phyloP scores from a whole-genome alignment of 2,329 filamentous ascomycete genomes.

The Pseudopyrenochaeta lycopersici region DNA sequence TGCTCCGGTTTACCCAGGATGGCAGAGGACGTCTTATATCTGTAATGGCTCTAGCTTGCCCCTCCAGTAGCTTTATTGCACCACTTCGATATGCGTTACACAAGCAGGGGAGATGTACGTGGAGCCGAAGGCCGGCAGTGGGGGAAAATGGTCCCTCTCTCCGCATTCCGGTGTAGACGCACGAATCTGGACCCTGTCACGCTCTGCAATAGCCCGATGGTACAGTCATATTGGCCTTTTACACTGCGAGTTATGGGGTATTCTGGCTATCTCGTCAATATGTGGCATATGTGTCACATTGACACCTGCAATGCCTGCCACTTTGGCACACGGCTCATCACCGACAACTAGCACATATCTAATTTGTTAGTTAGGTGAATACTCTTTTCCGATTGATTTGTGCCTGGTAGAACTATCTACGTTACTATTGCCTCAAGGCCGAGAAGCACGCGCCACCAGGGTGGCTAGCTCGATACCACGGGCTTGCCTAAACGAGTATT shows the following conservation, averaged over 20 bases:
- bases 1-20: no score
- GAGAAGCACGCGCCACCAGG: no score
- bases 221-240: not conserved
- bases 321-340: no score
- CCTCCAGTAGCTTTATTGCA: not conserved
- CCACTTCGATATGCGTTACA: constrained; percentile 12
- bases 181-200: not conserved
- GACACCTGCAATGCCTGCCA: no score
- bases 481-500: not conserved
- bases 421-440: no score
- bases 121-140: constrained; percentile 36
- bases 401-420: no score
- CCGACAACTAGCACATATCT: no score
- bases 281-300: not conserved
- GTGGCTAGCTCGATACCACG: not conserved
- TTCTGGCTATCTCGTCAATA: not conserved
- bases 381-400: no score
- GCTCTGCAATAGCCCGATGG: constrained; percentile 1
- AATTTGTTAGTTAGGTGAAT: no score
- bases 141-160: constrained; percentile 10
- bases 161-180: constrained; percentile 22
- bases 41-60: not conserved
- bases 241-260: not conserved
- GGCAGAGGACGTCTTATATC: not conserved
- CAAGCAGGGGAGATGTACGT: constrained; percentile 16